These are phyloP conservation scores for Monilinia laxa DNA, from an alignment of 2,329 filamentous ascomycete species.

Conservation along the genomic window DNA sequence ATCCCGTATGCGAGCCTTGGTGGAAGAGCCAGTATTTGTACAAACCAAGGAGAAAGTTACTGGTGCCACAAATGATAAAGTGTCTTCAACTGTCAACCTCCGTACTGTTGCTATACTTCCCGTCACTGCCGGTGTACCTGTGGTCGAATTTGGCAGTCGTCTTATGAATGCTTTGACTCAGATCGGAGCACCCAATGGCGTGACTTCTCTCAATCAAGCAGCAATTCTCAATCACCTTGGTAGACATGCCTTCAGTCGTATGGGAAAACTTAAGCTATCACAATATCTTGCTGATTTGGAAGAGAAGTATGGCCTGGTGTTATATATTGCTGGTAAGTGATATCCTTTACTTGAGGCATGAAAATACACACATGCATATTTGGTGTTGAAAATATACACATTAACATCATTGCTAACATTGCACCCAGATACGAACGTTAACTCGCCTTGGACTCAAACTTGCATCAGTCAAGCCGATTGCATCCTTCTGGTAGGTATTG, in stretches of 20 bases:
- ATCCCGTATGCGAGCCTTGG: constrained; percentile 83
- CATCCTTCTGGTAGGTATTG: constrained; percentile 87
- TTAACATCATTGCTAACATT: constrained; percentile 9
- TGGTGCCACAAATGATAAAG: constrained; percentile 60
- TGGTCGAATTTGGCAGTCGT: constrained; percentile 90
- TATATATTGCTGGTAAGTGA: constrained; percentile 79
- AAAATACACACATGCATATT: constrained; percentile 39
- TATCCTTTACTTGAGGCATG: constrained; percentile 42
- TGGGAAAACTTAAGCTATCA: constrained; percentile 93
- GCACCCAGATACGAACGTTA: constrained; percentile 80
- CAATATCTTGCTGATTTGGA: constrained; percentile 96
- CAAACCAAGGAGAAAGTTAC: constrained; percentile 62
- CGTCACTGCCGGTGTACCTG: constrained; percentile 85
- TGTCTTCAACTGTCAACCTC: constrained; percentile 86
- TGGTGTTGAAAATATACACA: not conserved
- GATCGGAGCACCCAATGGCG: constrained; percentile 84
- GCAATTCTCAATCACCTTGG: constrained; percentile 93
- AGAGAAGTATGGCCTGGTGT: constrained; percentile 92
- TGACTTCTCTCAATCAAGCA: constrained; percentile 88
- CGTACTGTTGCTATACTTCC: constrained; percentile 90
- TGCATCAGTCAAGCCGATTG: constrained; percentile 97
- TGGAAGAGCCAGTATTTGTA: constrained; percentile 75
- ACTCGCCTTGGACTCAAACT: constrained; percentile 96
- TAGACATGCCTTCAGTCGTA: constrained; percentile 92
- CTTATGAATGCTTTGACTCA: constrained; percentile 85